Evolutionary conservation across 2,329 filamentous ascomycete genomes (phyloP), one percentile per base, ranked within the genome.

Genomic region (Pseudogymnoascus sp.): DNA sequence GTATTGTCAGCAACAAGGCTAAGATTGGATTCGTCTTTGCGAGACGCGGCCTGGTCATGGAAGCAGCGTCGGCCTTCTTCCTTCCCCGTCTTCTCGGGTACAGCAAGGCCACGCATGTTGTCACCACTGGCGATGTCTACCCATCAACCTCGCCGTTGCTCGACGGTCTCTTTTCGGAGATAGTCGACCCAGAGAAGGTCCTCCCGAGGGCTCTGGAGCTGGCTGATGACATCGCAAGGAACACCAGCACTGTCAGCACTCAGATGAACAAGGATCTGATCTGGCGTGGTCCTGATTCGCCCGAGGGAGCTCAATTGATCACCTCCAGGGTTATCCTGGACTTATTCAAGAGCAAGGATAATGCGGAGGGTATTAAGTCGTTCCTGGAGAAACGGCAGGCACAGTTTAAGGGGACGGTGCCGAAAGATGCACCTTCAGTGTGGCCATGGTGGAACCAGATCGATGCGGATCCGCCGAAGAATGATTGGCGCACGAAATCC

Each of bases 21-120:
- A 88, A 87, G 70, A 82, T 90, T 67, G 88, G 88, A 63, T 89
- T 90, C 71, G 87, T 90, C 21, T 91, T 91, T 72, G 79, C 82
- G 23, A 82, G 87, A 29, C 81, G 88, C 60, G 88, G 88, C 1
- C 78, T 91, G 70, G 79, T 83, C 65, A 86, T 88, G 82, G 88
- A 91, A 74, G 88, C 86, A 0, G 87, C 83, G 71, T 85, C 82
- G 61, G 86, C 84, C 15, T 91, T 83, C 75, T 91, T 89, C 77
- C 79, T 91, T 31, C 88, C 88, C 5, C 82, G 86, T 0, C 77
- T 91, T 35, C 80, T 90, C 65, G 88, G 88, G 66, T 77, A 81
- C 64, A 81, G 82, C 26, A 80, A 82, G 67, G 87, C 87, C 1
- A 74, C 87, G 71, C 82, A 86, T 68, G 79, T 89, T 50, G 78